Conservation (phyloP, 1,284 basidiomycete species). For the Tetrapyrgos nigripes region DNA sequence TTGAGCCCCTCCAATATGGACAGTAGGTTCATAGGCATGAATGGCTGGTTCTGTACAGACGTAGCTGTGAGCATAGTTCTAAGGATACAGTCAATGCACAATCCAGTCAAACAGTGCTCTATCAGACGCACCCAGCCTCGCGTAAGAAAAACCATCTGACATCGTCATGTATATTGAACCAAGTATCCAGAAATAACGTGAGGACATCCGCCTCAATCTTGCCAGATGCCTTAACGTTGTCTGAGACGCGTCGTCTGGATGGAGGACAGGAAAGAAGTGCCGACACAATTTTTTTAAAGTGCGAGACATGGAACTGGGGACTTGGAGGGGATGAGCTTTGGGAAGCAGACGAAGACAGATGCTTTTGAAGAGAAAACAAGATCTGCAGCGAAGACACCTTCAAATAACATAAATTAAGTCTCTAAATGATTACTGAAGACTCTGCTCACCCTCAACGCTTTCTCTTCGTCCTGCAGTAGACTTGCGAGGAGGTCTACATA, state of each 20-base stretch:
- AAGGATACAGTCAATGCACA: neutral
- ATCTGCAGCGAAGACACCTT: slow-evolving; percentile 78
- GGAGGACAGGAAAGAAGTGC: slow-evolving; percentile 68
- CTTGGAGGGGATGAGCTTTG: slow-evolving; percentile 36
- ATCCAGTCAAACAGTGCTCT: neutral
- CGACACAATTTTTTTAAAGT: slow-evolving; percentile 71
- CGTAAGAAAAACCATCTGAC: slow-evolving; percentile 93
- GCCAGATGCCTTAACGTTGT: slow-evolving; percentile 30
- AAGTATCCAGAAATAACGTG: slow-evolving; percentile 69
- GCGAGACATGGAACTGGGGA: slow-evolving; percentile 73
- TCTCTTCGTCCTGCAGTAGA: slow-evolving; percentile 77
- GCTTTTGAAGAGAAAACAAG: slow-evolving; percentile 81
- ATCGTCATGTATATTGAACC: slow-evolving; percentile 87
- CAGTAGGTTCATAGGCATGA: slow-evolving; percentile 70
- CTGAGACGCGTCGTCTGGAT: slow-evolving; percentile 45
- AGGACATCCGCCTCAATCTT: slow-evolving; percentile 64
- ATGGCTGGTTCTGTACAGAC: slow-evolving; percentile 34
- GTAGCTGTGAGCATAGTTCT: slow-evolving; percentile 6
- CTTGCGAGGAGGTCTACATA: slow-evolving; percentile 75
- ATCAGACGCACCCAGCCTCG: slow-evolving; percentile 73
- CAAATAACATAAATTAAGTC: slow-evolving; percentile 13
- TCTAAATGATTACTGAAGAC: neutral
- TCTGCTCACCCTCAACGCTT: slow-evolving; percentile 42
- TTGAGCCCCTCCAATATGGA: slow-evolving; percentile 79
- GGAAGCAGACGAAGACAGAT: slow-evolving; percentile 73